Evolutionary conservation across 768 basidiomycete genomes (phyloP), one percentile per base, ranked within the genome.

Genomic region (Amanita molliuscula): DNA sequence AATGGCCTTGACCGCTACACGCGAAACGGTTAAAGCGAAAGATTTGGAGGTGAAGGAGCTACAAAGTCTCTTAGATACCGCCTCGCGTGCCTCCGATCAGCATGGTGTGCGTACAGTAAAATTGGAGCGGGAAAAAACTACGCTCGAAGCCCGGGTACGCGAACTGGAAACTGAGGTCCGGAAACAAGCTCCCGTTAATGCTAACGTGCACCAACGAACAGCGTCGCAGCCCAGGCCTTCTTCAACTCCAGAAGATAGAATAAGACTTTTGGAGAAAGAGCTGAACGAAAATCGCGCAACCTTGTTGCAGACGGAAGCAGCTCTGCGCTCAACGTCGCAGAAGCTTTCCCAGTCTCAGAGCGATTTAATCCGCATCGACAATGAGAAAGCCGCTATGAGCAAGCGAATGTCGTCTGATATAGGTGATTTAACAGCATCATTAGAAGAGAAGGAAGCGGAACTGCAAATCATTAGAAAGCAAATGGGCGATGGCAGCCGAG

Each of bases 381-480:
- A 87, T 50, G 79, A 81, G 59, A 76, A 73, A 52, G 67, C 73
- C 2, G 79, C 80, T 1, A 41, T 69, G 26, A 81, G 82, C 54
- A 78, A 69, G 56, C 67, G 63, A 47, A 56, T 71, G 48, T 65
- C 67, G 31, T 58, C 61, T n/a, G 68, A 76, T 50, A 60, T 83
- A 2, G 63, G 65, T 18, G 69, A 72, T 10, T 59, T 83, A 37
- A 58, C 66, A 38, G 62, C 66, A 1, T 57, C 58, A 15, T 54
- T 87, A 52, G 73, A 76, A 40, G 77, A 75, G 55, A 79, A 72
- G 56, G 77, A 81, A 26, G 78, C 79, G 35, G 86, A 88, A 53
- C 55, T 87, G 8, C 63, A 62, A 16, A 72, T 67, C 37, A 48
- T 78, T 38, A 67, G 59, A 57, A 67, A 61, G 28, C 67, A 71